Conservation (phyloP, 805 yeast species). For the Lipomyces kockii region DNA sequence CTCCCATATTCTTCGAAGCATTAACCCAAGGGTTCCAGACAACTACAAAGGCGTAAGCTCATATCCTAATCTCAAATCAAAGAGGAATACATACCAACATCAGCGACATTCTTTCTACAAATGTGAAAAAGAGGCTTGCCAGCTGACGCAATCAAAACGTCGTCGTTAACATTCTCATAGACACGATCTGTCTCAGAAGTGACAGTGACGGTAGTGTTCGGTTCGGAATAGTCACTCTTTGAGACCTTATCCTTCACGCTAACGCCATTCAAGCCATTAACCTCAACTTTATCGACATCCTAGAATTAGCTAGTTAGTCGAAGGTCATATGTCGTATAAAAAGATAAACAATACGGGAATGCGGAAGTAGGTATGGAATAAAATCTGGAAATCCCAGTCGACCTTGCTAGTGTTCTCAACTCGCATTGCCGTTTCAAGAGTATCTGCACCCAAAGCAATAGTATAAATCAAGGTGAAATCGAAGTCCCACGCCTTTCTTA, state of each 20-base stretch:
- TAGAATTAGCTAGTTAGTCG: constrained; percentile 28
- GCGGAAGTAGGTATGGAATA: constrained; percentile 87
- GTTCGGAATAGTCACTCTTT: constrained; percentile 50
- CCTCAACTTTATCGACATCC: constrained; percentile 77
- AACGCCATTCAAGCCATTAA: constrained; percentile 77
- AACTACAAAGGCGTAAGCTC: constrained; percentile 56
- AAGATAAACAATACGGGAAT: constrained; percentile 47
- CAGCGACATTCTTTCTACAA: constrained; percentile 63
- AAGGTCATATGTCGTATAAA: not conserved
- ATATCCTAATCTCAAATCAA: not conserved
- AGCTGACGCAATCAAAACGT: constrained; percentile 66
- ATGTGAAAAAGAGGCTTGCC: constrained; percentile 75
- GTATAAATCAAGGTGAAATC: constrained; percentile 82
- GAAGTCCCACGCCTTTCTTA: constrained; percentile 61
- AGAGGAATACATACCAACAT: constrained; percentile 45
- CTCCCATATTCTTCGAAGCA: constrained; percentile 81
- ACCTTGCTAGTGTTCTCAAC: constrained; percentile 71
- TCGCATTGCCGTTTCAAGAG: constrained; percentile 70
- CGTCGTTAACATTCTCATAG: constrained; percentile 63
- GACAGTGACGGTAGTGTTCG: constrained; percentile 41
- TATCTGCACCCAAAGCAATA: constrained; percentile 61
- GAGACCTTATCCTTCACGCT: constrained; percentile 76
- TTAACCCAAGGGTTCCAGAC: constrained; percentile 98
- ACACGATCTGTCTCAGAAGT: constrained; percentile 79
- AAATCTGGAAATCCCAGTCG: constrained; percentile 85